Evolutionary conservation across 805 yeast genomes (phyloP).

Genomic region (Zygosaccharomyces kombuchaensis): DNA sequence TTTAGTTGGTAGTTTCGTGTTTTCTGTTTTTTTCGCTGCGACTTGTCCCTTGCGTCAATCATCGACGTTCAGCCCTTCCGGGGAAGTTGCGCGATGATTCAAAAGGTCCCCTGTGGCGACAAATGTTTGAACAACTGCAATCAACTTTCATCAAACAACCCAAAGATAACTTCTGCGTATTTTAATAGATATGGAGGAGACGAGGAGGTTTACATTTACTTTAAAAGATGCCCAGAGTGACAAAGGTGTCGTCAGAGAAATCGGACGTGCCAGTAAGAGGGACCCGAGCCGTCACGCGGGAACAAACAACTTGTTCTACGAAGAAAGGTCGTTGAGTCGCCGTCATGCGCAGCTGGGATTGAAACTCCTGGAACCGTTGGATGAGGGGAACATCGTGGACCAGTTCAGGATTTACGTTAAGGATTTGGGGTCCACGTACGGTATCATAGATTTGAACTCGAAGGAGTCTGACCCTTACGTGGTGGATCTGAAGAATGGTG

Average conservation of each 20-base stretch:
- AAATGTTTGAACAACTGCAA: neutral
- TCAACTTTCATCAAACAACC: neutral
- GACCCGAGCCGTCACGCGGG: slow-evolving; percentile 16
- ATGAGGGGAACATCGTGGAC: slow-evolving; percentile 11
- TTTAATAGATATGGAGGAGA: slow-evolving; percentile 10
- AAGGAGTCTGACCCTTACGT: slow-evolving; percentile 17
- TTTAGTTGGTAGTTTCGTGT: neutral
- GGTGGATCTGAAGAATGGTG: slow-evolving; percentile 28
- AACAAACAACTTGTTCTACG: slow-evolving; percentile 19
- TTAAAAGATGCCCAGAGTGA: slow-evolving; percentile 14
- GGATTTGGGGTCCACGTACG: slow-evolving; percentile 22
- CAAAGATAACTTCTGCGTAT: neutral
- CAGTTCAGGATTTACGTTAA: slow-evolving; percentile 25
- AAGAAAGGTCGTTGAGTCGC: slow-evolving; percentile 21
- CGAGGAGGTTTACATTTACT: slow-evolving; percentile 13
- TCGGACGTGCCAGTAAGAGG: slow-evolving; percentile 21
- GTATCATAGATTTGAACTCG: slow-evolving; percentile 26
- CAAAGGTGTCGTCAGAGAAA: slow-evolving; percentile 16
- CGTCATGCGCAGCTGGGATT: slow-evolving; percentile 25
- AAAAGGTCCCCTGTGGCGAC: slow-evolving; percentile 8
- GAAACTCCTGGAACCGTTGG: slow-evolving; percentile 17
- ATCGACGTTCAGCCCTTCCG: neutral
- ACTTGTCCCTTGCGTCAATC: neutral
- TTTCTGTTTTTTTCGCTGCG: neutral
- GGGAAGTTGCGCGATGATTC: neutral